These are phyloP conservation scores for Lasiosphaeria hispida DNA, from an alignment of 495 filamentous ascomycete genomes.

Conservation along the genomic window DNA sequence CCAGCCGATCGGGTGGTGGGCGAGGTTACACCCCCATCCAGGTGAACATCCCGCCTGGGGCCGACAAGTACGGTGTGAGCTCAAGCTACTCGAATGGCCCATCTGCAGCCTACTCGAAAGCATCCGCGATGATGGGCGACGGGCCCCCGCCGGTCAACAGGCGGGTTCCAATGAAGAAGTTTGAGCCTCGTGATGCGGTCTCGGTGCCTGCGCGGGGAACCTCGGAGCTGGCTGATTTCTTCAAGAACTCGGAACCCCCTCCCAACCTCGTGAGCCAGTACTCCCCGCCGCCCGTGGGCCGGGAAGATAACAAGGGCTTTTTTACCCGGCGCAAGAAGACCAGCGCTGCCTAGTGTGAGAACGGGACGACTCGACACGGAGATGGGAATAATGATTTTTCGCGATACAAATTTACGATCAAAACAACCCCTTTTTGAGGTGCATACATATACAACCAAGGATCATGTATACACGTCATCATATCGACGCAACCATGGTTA, in stretches of 20 bases:
- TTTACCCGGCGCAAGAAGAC: slow-evolving; percentile 28
- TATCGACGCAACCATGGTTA: no score
- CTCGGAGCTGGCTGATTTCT: slow-evolving; percentile 75
- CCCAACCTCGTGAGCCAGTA: not conserved
- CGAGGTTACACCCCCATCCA: slow-evolving; percentile 49
- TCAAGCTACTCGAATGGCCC: not conserved
- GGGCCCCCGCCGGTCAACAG: slow-evolving; percentile 21
- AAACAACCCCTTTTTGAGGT: no score
- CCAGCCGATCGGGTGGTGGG: slow-evolving; percentile 32
- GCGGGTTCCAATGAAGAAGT: slow-evolving; percentile 51
- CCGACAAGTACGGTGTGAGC: slow-evolving; percentile 32
- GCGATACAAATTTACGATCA: not conserved
- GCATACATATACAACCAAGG: no score
- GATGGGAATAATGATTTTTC: not conserved
- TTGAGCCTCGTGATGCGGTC: slow-evolving; percentile 51
- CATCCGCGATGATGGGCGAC: slow-evolving; percentile 11
- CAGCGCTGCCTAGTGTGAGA: slow-evolving; percentile 17
- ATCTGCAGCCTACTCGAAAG: slow-evolving; percentile 3
- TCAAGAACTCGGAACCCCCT: slow-evolving; percentile 58
- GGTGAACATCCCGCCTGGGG: slow-evolving; percentile 35
- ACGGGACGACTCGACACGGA: not conserved
- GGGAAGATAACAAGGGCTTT: not conserved
- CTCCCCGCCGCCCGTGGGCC: not conserved
- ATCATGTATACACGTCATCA: no score
- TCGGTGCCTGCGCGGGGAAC: slow-evolving; percentile 47